phyloP scores from a whole-genome alignment of 2,329 filamentous ascomycete genomes.

The Zopfia rhizophila region DNA sequence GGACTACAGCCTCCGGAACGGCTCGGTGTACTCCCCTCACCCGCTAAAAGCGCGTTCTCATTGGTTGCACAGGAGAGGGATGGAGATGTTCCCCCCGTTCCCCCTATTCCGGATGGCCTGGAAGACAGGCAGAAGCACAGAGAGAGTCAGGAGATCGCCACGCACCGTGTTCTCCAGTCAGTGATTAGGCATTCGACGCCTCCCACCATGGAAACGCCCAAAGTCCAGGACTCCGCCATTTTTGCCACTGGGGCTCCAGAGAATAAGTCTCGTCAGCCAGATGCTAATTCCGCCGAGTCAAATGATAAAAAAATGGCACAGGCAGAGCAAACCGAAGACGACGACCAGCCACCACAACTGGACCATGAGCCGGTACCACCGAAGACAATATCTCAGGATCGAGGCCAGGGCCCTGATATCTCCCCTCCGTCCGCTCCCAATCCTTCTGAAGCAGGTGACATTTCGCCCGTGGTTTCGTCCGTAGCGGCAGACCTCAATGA shows the following conservation, averaged over 20 bases:
- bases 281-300: constrained; percentile 1
- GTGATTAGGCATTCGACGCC: constrained; percentile 40
- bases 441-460: constrained; percentile 12
- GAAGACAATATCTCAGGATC: no score
- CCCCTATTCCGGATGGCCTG: constrained; percentile 36
- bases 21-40: constrained; percentile 39
- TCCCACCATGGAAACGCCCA: constrained; percentile 20
- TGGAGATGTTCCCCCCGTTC: constrained; percentile 39
- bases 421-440: constrained; percentile 10
- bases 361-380: constrained; percentile 31
- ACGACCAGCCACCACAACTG: constrained; percentile 32
- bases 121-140: constrained; percentile 21
- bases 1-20: constrained; percentile 24
- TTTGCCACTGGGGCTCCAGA: constrained; percentile 3
- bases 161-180: constrained; percentile 39
- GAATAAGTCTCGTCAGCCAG: neutral
- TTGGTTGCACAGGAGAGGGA: constrained; percentile 30
- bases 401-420: constrained; percentile 4
- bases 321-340: constrained; percentile 21
- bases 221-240: constrained; percentile 11
- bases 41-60: constrained; percentile 42
- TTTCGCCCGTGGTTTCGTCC: constrained; percentile 25
- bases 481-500: constrained; percentile 21
- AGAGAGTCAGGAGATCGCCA: constrained; percentile 29
- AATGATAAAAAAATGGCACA: neutral